Evolutionary conservation across 2,329 filamentous ascomycete species (phyloP).

Genomic region (Blastomyces silverae): DNA sequence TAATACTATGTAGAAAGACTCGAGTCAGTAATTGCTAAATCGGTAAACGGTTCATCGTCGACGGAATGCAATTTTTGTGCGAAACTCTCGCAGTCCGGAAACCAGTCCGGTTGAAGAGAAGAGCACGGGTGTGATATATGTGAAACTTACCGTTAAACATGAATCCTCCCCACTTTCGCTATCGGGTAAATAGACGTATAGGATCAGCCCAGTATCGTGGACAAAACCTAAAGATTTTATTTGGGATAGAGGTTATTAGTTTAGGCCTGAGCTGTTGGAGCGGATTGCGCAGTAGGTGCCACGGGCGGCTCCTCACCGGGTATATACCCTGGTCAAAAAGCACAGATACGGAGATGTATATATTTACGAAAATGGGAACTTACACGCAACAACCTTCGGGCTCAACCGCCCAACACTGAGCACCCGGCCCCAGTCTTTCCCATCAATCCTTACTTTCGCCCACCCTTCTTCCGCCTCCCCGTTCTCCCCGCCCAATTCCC

Average conservation of each 20-base stretch:
- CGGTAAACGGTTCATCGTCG: no score
- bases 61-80: background rate
- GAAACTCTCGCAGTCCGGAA: background rate
- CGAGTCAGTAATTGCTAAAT: background rate
- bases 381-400: slow-evolving; percentile 85
- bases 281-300: background rate
- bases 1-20: slow-evolving; percentile 34
- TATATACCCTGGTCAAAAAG: background rate
- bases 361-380: slow-evolving; percentile 26
- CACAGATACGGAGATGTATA: background rate
- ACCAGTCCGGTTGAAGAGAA: background rate
- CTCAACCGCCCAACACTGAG: slow-evolving; percentile 84
- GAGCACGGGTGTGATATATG: background rate
- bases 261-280: no score
- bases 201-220: slow-evolving; percentile 41
- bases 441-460: slow-evolving; percentile 86
- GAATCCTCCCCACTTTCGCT: slow-evolving; percentile 40
- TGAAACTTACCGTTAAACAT: slow-evolving; percentile 40
- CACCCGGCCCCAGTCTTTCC: slow-evolving; percentile 90
- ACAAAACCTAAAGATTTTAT: slow-evolving; percentile 35
- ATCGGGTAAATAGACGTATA: slow-evolving; percentile 43
- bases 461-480: slow-evolving; percentile 71
- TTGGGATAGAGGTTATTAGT: background rate
- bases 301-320: background rate
- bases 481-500: slow-evolving; percentile 48